Evolutionary conservation across 2,329 filamentous ascomycete genomes (phyloP), one percentile per base, ranked within the genome.

Genomic region (Colletotrichum costaricense): DNA sequence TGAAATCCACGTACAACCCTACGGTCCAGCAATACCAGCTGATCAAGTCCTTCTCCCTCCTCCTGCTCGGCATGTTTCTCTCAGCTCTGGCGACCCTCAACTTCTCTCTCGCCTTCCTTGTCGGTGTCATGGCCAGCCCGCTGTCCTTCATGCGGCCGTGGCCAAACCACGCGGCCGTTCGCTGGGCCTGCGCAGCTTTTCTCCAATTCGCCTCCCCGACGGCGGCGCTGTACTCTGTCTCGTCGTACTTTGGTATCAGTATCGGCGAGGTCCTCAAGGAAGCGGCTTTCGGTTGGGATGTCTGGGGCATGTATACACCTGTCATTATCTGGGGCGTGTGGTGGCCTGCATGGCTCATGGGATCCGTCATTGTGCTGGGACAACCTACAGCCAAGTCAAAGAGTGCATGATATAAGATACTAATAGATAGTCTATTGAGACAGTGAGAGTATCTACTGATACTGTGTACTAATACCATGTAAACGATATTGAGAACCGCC

Each of bases 61-160:
- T 99, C 14, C 87, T 97, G 11, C 90, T 98, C 0, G 97, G 97
- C 78, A 94, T 98, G 86, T 95, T 95, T 78, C 91, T 99, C 76
- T 95, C 95, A 14, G 93, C 95, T 1, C 92, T 99, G 14, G 96
- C 97, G 2, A 99, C 96, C 0, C 90, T 99, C 64, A 99, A 99
- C 84, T 99, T 99, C 87, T 95, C 93, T 3, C 91, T 98, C 16
- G 92, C 95, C 60, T 93, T 98, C 80, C 86, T 98, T 49, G 87
- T 98, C 63, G 97, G 97, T 49, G 85, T 98, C 2, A 85, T 96
- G 58, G 91, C 94, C 56, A 86, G 90, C 4, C 96, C 96, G 0
- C 86, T 98, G 16, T 92, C 91, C n/a, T 98, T 98, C 80, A 86
- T 93, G 22, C 87, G 82, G 8, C 87, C 90, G 0, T 85, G 85